Evolutionary conservation across 169 alveolate species (phyloP).

Genomic region (Haemoproteus tartakovskyi): DNA sequence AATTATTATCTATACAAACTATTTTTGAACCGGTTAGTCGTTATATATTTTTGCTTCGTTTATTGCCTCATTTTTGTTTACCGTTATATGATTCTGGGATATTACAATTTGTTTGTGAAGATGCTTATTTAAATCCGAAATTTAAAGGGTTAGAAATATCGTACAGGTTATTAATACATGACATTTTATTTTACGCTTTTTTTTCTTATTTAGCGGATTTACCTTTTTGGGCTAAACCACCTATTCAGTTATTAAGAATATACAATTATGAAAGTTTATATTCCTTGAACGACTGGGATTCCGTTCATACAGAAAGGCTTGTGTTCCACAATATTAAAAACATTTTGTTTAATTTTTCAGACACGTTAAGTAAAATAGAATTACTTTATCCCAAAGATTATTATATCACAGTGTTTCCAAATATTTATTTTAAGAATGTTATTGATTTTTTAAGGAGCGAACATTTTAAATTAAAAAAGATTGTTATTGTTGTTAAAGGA

Average conservation of each 20-base stretch:
- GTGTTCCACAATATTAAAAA: slow-evolving; percentile 68
- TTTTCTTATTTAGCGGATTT: slow-evolving; percentile 73
- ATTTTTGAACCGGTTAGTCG: slow-evolving; percentile 37
- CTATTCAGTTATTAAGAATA: slow-evolving; percentile 67
- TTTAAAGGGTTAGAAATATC: slow-evolving; percentile 73
- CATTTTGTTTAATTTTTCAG: slow-evolving; percentile 65
- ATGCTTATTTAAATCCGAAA: slow-evolving; percentile 66
- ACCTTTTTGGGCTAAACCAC: slow-evolving; percentile 77
- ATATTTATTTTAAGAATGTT: slow-evolving; percentile 61
- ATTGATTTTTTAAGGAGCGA: slow-evolving; percentile 67
- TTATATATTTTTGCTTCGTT: slow-evolving; percentile 59
- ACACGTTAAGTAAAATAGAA: slow-evolving; percentile 66
- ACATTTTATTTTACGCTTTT: slow-evolving; percentile 68
- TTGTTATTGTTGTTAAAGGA: slow-evolving; percentile 47
- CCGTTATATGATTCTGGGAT: slow-evolving; percentile 74
- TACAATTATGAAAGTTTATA: slow-evolving; percentile 69
- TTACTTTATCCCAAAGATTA: slow-evolving; percentile 58
- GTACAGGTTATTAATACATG: slow-evolving; percentile 72
- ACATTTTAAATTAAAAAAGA: slow-evolving; percentile 60
- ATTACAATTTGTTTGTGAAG: slow-evolving; percentile 74
- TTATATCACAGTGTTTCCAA: slow-evolving; percentile 64
- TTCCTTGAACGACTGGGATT: slow-evolving; percentile 69
- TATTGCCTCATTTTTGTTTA: slow-evolving; percentile 70
- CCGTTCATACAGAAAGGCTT: slow-evolving; percentile 70
- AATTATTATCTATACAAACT: slow-evolving; percentile 61